phyloP scores from a whole-genome alignment of 768 basidiomycete species.

The Lyophyllum semitale region DNA sequence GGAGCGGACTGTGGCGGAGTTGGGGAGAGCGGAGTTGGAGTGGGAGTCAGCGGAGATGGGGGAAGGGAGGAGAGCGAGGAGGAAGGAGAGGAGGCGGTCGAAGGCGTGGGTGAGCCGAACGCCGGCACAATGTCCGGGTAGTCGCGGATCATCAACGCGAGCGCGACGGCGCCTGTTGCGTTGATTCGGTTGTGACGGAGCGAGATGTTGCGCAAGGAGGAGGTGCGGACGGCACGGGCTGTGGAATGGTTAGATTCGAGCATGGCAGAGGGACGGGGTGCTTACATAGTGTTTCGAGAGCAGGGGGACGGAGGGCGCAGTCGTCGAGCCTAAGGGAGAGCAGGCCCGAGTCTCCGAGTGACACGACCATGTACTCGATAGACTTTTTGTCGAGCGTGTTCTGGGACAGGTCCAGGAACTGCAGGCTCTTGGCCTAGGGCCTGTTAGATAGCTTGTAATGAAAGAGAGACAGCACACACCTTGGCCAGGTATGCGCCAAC shows the following conservation, averaged over 20 bases:
- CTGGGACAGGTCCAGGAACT: constrained; percentile 88
- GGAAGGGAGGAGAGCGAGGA: constrained; percentile 22
- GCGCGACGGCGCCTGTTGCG: constrained; percentile 90
- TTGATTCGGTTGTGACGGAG: too few relatives aligned
- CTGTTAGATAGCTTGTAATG: too few relatives aligned
- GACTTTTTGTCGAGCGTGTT: constrained; percentile 83
- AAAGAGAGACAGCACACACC: constrained; percentile 56
- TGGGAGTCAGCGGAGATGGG: constrained; percentile 33
- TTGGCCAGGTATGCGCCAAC: constrained; percentile 80
- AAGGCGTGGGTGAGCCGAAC: too few relatives aligned
- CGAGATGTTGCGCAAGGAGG: too few relatives aligned
- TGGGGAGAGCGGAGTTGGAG: constrained; percentile 36
- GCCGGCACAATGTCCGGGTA: constrained; percentile 85
- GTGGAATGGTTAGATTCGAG: constrained; percentile 5
- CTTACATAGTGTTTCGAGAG: too few relatives aligned
- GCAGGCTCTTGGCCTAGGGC: too few relatives aligned
- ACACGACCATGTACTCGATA: constrained; percentile 77
- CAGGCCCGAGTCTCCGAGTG: constrained; percentile 60
- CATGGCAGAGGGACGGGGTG: constrained; percentile 9
- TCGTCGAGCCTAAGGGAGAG: constrained; percentile 88
- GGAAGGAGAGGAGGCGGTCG: constrained; percentile 31
- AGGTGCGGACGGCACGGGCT: constrained; percentile 86
- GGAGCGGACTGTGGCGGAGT: too few relatives aligned
- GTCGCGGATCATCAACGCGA: constrained; percentile 95
- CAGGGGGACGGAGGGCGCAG: constrained; percentile 74